Evolutionary conservation across 208 protist species (phyloP).

Genomic region (Herpetomonas tarakana): DNA sequence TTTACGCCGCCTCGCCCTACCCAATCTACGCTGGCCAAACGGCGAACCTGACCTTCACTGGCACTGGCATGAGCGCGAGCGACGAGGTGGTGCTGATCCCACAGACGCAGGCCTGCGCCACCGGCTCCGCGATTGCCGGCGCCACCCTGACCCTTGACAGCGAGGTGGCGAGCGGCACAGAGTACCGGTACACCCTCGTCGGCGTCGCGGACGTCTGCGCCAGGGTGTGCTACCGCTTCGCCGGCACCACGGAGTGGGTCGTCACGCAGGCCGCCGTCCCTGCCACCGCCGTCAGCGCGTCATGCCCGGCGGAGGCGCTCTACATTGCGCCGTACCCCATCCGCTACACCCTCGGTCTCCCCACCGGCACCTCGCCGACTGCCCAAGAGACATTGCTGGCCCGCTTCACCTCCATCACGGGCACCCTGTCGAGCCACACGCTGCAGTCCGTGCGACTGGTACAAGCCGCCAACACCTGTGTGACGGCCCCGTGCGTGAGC

Average conservation of each 20-base stretch:
- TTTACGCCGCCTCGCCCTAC: constrained; percentile 50
- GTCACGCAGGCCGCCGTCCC: constrained; percentile 18
- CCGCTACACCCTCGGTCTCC: constrained; percentile 38
- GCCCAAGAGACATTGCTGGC: constrained; percentile 59
- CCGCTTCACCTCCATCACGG: constrained; percentile 34
- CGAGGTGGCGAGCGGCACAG: constrained; percentile 35
- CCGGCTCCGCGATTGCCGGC: constrained; percentile 4
- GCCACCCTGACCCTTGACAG: constrained; percentile 27
- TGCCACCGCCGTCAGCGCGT: constrained; percentile 13
- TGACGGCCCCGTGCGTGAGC: constrained; percentile 38
- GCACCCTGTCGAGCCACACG: constrained; percentile 10
- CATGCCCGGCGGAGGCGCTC: constrained; percentile 40
- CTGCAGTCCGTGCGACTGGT: constrained; percentile 58
- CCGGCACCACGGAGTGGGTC: constrained; percentile 38
- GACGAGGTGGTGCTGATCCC: constrained; percentile 60
- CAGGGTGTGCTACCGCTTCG: constrained; percentile 65
- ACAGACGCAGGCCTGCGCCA: constrained; percentile 24
- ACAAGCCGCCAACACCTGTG: constrained; percentile 46
- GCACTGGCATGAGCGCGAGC: constrained; percentile 33
- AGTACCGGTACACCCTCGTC: constrained; percentile 64
- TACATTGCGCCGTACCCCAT: constrained; percentile 68
- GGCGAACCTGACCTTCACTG: constrained; percentile 47
- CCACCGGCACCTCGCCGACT: constrained; percentile 18
- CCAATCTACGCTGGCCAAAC: constrained; percentile 68
- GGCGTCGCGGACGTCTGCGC: constrained; percentile 58